Evolutionary conservation across 2,329 filamentous ascomycete species (phyloP).

Genomic region (Nemania abortiva): DNA sequence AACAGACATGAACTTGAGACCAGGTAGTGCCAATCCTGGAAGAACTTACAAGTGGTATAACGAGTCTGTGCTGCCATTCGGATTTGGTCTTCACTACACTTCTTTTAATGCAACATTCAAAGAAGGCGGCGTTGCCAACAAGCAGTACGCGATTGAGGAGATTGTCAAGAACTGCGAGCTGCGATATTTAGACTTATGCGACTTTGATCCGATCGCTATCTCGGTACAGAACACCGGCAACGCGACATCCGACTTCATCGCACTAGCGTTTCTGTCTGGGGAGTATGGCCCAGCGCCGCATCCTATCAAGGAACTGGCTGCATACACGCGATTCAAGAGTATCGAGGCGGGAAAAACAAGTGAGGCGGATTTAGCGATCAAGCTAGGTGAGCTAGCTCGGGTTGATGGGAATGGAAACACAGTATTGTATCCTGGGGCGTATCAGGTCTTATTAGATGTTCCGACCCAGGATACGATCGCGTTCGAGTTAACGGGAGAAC

Average conservation of each 20-base stretch:
- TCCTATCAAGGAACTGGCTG: slow-evolving; percentile 60
- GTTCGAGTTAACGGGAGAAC: slow-evolving; percentile 57
- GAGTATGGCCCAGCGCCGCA: slow-evolving; percentile 57
- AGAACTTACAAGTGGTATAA: slow-evolving; percentile 65
- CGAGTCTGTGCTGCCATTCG: slow-evolving; percentile 59
- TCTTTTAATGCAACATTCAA: slow-evolving; percentile 54
- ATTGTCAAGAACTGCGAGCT: slow-evolving; percentile 51
- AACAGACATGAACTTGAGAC: slow-evolving; percentile 63
- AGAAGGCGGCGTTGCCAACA: slow-evolving; percentile 10
- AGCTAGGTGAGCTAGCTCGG: slow-evolving; percentile 58
- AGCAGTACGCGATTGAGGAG: slow-evolving; percentile 51
- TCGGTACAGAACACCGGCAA: slow-evolving; percentile 57
- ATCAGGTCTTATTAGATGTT: slow-evolving; percentile 56
- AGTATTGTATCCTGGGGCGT: slow-evolving; percentile 61
- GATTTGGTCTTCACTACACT: slow-evolving; percentile 63
- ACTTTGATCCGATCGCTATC: slow-evolving; percentile 47
- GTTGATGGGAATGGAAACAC: slow-evolving; percentile 60
- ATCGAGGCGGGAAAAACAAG: slow-evolving; percentile 43
- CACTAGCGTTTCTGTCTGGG: slow-evolving; percentile 58
- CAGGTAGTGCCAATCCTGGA: slow-evolving; percentile 57
- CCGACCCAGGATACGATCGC: slow-evolving; percentile 53
- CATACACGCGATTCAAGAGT: slow-evolving; percentile 56
- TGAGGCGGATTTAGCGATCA: slow-evolving; percentile 54
- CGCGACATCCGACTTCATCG: slow-evolving; percentile 59
- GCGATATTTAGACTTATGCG: slow-evolving; percentile 33